phyloP scores from a whole-genome alignment of 1,284 basidiomycete species.

The Leccinum cinnamomeum region DNA sequence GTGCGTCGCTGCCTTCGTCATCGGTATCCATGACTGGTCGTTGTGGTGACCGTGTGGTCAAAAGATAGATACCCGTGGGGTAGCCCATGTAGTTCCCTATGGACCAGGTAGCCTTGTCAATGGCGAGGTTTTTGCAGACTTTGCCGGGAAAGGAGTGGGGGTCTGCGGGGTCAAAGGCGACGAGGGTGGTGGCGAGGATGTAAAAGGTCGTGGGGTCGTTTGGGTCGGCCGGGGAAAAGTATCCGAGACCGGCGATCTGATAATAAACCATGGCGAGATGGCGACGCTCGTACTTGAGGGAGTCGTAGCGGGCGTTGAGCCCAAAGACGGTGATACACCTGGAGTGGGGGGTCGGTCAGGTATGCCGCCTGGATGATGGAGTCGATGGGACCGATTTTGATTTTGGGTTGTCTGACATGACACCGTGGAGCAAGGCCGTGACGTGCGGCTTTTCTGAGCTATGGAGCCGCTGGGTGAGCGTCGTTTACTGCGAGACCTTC shows the following conservation, averaged over 20 bases:
- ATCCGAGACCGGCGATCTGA: constrained; percentile 63
- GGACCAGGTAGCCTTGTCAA: constrained; percentile 34
- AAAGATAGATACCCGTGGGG: too few species aligned
- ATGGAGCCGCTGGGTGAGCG: too few species aligned
- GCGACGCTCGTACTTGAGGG: constrained; percentile 70
- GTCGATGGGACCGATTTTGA: too few species aligned
- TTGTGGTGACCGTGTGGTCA: too few species aligned
- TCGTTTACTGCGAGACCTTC: too few species aligned
- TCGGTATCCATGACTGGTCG: too few species aligned
- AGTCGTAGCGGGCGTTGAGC: constrained; percentile 66
- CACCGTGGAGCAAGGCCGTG: neutral
- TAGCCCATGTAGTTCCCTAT: too few species aligned
- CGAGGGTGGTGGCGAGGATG: constrained; percentile 66
- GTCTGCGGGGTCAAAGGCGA: constrained; percentile 68
- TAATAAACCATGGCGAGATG: constrained; percentile 62
- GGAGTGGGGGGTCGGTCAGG: neutral
- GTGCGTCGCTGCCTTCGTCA: too few species aligned
- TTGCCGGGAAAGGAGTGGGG: constrained; percentile 46
- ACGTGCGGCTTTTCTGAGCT: too few species aligned
- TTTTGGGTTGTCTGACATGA: too few species aligned
- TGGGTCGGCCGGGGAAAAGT: constrained; percentile 53
- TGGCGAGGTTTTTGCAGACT: constrained; percentile 47
- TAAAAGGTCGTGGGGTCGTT: constrained; percentile 72
- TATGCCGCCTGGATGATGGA: too few species aligned
- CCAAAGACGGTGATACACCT: constrained; percentile 50